These are phyloP conservation scores for Fusarium tanahbumbuense DNA, from an alignment of 2,329 filamentous ascomycete genomes.

Conservation along the genomic window DNA sequence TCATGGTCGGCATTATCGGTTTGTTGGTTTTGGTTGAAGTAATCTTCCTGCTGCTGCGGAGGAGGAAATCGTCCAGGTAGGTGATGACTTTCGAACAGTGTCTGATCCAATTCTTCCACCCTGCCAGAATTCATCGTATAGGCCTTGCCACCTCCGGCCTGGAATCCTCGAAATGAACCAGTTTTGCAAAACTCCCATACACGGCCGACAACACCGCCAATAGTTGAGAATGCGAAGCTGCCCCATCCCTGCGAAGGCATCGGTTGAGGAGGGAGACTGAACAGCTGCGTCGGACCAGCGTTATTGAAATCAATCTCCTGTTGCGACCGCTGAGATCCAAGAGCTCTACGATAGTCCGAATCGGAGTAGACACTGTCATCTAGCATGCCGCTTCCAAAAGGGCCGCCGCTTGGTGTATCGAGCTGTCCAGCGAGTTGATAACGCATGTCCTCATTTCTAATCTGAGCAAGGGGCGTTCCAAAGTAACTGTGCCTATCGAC, in stretches of 20 bases:
- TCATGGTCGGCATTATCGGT: slow-evolving; percentile 44
- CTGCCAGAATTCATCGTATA: slow-evolving; percentile 65
- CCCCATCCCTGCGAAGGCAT: slow-evolving; percentile 62
- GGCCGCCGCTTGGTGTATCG: slow-evolving; percentile 57
- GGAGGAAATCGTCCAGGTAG: slow-evolving; percentile 49
- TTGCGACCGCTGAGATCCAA: slow-evolving; percentile 60
- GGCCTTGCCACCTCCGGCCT: slow-evolving; percentile 82
- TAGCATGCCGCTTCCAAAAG: slow-evolving; percentile 52
- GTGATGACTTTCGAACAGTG: slow-evolving; percentile 37
- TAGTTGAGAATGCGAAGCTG: slow-evolving; percentile 68
- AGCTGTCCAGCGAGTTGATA: slow-evolving; percentile 68
- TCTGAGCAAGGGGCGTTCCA: slow-evolving; percentile 37
- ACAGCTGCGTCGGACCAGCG: slow-evolving; percentile 49
- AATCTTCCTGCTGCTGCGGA: slow-evolving; percentile 48
- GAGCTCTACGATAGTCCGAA: slow-evolving; percentile 64
- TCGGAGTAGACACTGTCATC: slow-evolving; percentile 69
- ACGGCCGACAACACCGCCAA: slow-evolving; percentile 77
- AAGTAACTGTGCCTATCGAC: slow-evolving; percentile 37
- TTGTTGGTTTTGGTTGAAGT: slow-evolving; percentile 15
- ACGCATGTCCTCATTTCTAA: slow-evolving; percentile 36
- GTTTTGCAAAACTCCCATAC: slow-evolving; percentile 86
- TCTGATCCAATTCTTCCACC: slow-evolving; percentile 40
- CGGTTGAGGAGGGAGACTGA: slow-evolving; percentile 48
- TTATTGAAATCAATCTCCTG: slow-evolving; percentile 53
- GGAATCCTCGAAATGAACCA: slow-evolving; percentile 83